Conservation (phyloP, 257 asterid genomes). For the Echium plantagineum region DNA sequence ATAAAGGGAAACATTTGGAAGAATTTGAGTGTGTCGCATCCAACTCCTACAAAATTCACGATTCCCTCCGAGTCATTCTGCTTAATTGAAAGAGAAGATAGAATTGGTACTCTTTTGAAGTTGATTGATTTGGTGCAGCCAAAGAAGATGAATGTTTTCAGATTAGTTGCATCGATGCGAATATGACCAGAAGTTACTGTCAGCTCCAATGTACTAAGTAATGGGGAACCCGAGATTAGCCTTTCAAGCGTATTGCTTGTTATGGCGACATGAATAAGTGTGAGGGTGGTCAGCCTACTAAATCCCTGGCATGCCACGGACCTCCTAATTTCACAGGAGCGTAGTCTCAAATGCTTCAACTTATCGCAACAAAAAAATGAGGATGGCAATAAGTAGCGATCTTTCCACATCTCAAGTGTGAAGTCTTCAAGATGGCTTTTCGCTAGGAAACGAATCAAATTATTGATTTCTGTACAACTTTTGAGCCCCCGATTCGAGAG, state of each 20-base stretch:
- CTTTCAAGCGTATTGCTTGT: not conserved
- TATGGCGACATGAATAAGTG: not conserved
- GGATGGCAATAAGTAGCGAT: conserved; percentile 8
- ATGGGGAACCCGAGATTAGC: not conserved
- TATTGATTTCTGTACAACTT: conserved; percentile 3
- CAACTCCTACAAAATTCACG: too few relatives aligned
- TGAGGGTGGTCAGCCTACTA: conserved; percentile 2
- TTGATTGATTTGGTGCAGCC: too few relatives aligned
- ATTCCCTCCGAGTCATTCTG: too few relatives aligned
- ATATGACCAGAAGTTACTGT: too few relatives aligned
- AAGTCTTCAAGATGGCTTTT: conserved; percentile 9
- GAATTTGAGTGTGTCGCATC: too few relatives aligned
- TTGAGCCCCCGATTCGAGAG: not conserved
- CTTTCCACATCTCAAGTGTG: not conserved
- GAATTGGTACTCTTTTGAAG: too few relatives aligned
- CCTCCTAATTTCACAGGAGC: not conserved
- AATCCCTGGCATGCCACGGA: conserved; percentile 8
- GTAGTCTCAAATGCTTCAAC: conserved; percentile 4
- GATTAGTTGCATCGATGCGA: too few relatives aligned
- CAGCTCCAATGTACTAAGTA: not conserved
- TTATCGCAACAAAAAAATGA: conserved; percentile 3
- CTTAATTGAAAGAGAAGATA: too few relatives aligned
- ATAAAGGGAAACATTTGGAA: too few relatives aligned
- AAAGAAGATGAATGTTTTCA: too few relatives aligned
- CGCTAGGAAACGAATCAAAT: conserved; percentile 1